Evolutionary conservation across 108 stramenopile species (phyloP).

Genomic region (Aurantiochytrium sp.): DNA sequence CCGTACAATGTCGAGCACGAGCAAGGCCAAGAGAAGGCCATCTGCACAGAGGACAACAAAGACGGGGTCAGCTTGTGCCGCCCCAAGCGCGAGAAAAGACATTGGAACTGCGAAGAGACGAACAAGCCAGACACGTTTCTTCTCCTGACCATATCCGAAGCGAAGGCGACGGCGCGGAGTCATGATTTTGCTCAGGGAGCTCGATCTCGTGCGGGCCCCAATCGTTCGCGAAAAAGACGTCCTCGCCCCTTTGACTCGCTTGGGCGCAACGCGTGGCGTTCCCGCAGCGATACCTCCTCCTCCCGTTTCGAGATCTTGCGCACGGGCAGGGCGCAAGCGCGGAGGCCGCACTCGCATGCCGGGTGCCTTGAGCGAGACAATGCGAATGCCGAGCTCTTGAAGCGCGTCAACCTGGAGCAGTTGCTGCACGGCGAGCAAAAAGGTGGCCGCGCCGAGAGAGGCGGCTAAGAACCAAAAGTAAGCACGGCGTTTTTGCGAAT

Average conservation of each 20-base stretch:
- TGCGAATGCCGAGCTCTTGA: background rate
- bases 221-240: too few species aligned
- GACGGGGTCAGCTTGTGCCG: background rate
- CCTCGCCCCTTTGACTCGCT: too few species aligned
- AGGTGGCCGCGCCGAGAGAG: background rate
- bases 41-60: background rate
- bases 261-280: too few species aligned
- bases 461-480: background rate
- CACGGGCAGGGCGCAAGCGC: too few species aligned
- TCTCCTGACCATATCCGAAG: background rate
- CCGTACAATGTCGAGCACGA: background rate
- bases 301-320: too few species aligned
- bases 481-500: background rate
- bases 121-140: background rate
- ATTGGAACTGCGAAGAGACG: background rate
- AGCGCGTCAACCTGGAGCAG: background rate
- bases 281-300: too few species aligned
- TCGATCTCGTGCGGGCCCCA: too few species aligned
- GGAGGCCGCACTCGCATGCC: too few species aligned
- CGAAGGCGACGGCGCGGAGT: background rate
- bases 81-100: background rate
- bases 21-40: background rate
- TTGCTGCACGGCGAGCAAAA: background rate
- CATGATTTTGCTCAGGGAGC: background rate
- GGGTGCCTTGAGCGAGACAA: too few species aligned